Evolutionary conservation across 495 filamentous ascomycete genomes (phyloP).

Genomic region (Xanthoparmelia taractica): DNA sequence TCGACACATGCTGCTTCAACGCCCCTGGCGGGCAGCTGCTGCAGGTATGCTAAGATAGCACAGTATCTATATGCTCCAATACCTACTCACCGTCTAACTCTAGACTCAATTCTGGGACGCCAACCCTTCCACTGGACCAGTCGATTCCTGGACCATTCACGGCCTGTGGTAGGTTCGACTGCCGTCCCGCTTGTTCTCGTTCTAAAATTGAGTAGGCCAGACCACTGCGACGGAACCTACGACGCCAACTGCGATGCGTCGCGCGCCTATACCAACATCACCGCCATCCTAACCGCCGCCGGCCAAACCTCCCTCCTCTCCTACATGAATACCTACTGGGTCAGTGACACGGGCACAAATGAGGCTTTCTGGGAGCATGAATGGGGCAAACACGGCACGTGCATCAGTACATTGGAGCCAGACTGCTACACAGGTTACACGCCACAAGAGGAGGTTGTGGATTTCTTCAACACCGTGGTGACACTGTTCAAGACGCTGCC

Average conservation of each 20-base stretch:
- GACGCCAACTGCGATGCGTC: slow-evolving; percentile 62
- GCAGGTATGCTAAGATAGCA: neutral
- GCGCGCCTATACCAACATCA: slow-evolving; percentile 65
- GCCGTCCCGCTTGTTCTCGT: neutral
- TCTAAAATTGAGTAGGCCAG: slow-evolving; percentile 48
- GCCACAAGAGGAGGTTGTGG: slow-evolving; percentile 52
- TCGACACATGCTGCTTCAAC: slow-evolving; percentile 76
- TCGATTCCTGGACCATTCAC: slow-evolving; percentile 78
- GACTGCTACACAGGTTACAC: slow-evolving; percentile 64
- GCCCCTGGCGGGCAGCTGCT: slow-evolving; percentile 70
- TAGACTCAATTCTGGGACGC: slow-evolving; percentile 87
- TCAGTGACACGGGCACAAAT: slow-evolving; percentile 56
- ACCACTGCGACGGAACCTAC: slow-evolving; percentile 76
- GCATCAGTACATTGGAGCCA: slow-evolving; percentile 55
- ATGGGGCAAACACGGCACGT: slow-evolving; percentile 75
- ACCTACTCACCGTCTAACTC: neutral
- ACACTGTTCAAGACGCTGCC: slow-evolving; percentile 42
- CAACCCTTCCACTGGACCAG: slow-evolving; percentile 58
- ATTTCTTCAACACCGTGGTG: slow-evolving; percentile 53
- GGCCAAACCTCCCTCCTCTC: slow-evolving; percentile 54
- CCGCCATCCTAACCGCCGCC: slow-evolving; percentile 52
- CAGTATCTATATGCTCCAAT: neutral
- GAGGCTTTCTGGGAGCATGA: slow-evolving; percentile 75
- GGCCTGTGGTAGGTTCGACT: slow-evolving; percentile 57
- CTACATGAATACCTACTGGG: slow-evolving; percentile 78